Evolutionary conservation across 257 asterid species (phyloP).

Genomic region (Solanum sejunctum): DNA sequence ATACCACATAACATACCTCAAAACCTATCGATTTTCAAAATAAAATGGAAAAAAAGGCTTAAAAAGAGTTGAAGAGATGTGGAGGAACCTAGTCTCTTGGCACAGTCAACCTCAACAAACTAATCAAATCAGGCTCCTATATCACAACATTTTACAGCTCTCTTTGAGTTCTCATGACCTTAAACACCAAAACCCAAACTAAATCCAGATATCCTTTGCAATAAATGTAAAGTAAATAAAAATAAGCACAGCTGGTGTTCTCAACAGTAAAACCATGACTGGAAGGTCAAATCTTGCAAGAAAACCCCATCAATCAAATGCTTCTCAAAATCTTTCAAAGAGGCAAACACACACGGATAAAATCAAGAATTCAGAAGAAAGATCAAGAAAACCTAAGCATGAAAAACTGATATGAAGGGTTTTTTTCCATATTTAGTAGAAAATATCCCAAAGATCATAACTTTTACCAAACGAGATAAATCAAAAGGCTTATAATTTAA

Average conservation of each 20-base stretch:
- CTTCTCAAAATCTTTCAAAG: not conserved
- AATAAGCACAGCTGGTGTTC: not conserved
- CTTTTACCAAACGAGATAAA: not conserved
- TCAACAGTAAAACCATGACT: not conserved
- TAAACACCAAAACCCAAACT: not conserved
- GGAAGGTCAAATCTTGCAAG: not conserved
- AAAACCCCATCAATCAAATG: not conserved
- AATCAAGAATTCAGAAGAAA: not conserved
- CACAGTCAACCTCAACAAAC: not conserved
- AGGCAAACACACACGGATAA: not conserved
- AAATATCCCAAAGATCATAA: not conserved
- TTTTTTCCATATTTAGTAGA: not conserved
- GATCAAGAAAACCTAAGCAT: not conserved
- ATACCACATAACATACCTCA: not conserved
- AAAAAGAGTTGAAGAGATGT: not conserved
- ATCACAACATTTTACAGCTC: not conserved
- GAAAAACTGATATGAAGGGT: not conserved
- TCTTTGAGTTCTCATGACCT: not conserved
- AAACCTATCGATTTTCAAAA: not conserved
- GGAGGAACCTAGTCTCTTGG: not conserved
- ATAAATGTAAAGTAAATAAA: not conserved
- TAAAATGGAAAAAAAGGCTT: not conserved
- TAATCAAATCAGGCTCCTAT: not conserved
- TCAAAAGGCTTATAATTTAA: not conserved
- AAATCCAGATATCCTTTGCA: not conserved